Evolutionary conservation across 176 grass and related monocot species (phyloP), one percentile per base, ranked within the genome.

Genomic region (Carex scoparia): DNA sequence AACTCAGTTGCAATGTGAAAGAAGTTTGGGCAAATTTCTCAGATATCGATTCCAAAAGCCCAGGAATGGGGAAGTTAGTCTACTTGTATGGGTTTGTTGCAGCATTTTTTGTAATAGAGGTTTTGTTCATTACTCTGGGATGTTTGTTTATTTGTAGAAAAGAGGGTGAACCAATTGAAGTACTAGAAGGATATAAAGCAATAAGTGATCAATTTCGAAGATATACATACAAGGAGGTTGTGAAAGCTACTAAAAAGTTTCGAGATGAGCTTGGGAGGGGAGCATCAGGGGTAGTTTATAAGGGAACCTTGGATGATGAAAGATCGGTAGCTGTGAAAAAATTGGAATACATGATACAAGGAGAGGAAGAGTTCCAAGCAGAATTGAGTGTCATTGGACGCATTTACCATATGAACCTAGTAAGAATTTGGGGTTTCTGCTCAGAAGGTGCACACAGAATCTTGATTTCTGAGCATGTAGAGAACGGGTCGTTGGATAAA

Each of bases 51-150:
- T 90, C 84, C 79, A 84, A 80, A 69, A 84, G 60, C 69, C 1
- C 74, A 61, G 16, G 42, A 37, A 27, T 42, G 46, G 48, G 40
- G 7, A 87, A 49, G 12, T 82, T 76, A 65, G 30, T 27, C 33
- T 87, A 87, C 55, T 18, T 83, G 2, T 87, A 87, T 72, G 86
- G 83, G 62, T 69, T 87, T 69, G 40, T 86, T n/a, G 48, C 70
- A 18, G 51, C 65, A 42, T 63, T 87, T 27, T 80, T 69, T n/a
- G 65, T 48, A 74, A 61, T 83, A 73, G 86, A 87, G 33, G 40
- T 82, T 30, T 61, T 87, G 27, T 75, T 87, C 65, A 75, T 87
- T 33, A 1, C 70, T 65, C 62, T 69, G 5, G 86, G 86, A 3
- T 87, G 86, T 63, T 87, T 48, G 5, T 87, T 66, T 49, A 87